phyloP scores from a whole-genome alignment of 75 land plant species.

The Pinus albicaulis region DNA sequence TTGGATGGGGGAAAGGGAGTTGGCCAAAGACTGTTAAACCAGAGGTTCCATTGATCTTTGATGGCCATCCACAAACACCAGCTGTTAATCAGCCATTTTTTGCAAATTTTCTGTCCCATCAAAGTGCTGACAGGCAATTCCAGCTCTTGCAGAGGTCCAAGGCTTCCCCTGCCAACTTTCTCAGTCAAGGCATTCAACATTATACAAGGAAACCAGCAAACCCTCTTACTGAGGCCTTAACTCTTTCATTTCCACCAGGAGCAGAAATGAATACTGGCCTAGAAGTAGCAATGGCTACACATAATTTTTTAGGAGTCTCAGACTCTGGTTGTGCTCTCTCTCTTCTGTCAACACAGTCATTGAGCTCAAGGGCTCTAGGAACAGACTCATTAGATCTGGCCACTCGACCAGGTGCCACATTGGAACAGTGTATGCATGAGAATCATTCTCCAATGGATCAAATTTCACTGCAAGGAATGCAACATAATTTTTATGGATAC shows the following conservation, averaged over 20 bases:
- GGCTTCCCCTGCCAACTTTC: conserved; percentile 16
- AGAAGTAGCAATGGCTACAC: conserved; percentile 23
- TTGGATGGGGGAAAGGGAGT: too few species aligned
- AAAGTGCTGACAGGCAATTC: not conserved
- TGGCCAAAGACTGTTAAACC: too few species aligned
- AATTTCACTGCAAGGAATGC: not conserved
- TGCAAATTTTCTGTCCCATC: too few species aligned
- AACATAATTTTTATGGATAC: conserved; percentile 6
- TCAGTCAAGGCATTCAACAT: conserved; percentile 26
- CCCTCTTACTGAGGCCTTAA: conserved; percentile 14
- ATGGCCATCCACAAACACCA: too few species aligned
- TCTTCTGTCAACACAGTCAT: conserved; percentile 78
- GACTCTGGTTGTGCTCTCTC: conserved; percentile 75
- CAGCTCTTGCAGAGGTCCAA: conserved; percentile 26
- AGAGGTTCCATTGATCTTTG: too few species aligned
- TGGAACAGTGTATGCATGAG: conserved; percentile 25
- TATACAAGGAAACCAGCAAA: conserved; percentile 7
- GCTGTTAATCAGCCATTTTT: too few species aligned
- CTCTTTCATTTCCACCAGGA: conserved; percentile 22
- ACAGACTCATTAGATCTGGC: conserved; percentile 14
- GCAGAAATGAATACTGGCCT: conserved; percentile 27
- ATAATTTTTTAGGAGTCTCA: conserved; percentile 21
- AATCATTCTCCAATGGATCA: not conserved
- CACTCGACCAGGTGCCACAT: conserved; percentile 14
- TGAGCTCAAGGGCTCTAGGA: conserved; percentile 30